These are phyloP conservation scores for Mycena maculata DNA, from an alignment of 768 basidiomycete species.

Conservation along the genomic window DNA sequence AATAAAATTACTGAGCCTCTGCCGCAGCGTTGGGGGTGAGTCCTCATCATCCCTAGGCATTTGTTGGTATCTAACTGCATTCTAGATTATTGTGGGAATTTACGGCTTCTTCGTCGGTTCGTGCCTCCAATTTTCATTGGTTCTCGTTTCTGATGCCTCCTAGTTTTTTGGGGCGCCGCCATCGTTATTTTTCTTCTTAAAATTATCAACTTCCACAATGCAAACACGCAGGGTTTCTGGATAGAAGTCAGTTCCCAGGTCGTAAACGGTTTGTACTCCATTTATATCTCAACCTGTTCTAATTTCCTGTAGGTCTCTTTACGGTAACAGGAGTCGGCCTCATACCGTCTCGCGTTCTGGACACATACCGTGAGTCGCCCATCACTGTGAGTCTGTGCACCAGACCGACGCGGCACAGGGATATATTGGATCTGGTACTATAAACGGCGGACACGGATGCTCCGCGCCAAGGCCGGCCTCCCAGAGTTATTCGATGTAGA, in stretches of 20 bases:
- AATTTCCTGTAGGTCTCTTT: conserved; percentile 66
- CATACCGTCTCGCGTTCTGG: conserved; percentile 78
- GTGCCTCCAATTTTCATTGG: background rate
- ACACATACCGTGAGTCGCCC: conserved; percentile 73
- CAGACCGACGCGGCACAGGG: conserved; percentile 52
- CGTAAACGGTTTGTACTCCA: conserved; percentile 67
- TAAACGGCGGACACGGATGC: conserved; percentile 67
- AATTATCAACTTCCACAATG: conserved; percentile 78
- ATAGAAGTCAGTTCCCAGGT: conserved; percentile 83
- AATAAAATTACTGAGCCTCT: conserved; percentile 3
- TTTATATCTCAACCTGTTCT: background rate
- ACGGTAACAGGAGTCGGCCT: conserved; percentile 84
- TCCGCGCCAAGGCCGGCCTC: conserved; percentile 72
- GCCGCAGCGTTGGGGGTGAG: conserved; percentile 74
- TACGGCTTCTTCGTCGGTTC: conserved; percentile 82
- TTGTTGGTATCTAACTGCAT: conserved; percentile 3
- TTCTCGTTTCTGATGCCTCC: conserved; percentile 14
- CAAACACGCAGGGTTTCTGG: conserved; percentile 82
- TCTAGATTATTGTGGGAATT: conserved; percentile 70
- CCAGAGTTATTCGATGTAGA: conserved; percentile 79
- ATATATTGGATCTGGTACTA: conserved; percentile 81
- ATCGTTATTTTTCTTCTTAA: conserved; percentile 79
- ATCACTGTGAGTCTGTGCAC: conserved; percentile 1
- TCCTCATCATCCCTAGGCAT: conserved; percentile 19
- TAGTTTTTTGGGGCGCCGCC: conserved; percentile 89